Evolutionary conservation across 345 rosid genomes (phyloP).

Genomic region (Salix brachista): DNA sequence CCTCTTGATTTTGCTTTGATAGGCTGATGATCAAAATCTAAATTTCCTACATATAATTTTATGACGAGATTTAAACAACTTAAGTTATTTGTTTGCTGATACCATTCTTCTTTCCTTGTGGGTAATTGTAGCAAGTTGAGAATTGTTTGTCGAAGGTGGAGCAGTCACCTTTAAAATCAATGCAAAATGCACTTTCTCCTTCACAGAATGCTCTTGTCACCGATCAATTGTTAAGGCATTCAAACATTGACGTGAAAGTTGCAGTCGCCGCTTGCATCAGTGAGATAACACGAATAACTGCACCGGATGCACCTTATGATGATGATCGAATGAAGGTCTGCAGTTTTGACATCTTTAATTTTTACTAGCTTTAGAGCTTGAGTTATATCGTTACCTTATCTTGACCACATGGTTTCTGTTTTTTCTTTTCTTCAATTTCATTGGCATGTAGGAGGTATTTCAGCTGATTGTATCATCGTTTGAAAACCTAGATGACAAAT

Average conservation of each 20-base stretch:
- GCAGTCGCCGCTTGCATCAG: constrained; percentile 92
- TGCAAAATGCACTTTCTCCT: constrained; percentile 71
- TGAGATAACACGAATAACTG: constrained; percentile 96
- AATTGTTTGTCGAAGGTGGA: constrained; percentile 61
- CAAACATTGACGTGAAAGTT: constrained; percentile 77
- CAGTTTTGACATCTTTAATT: background rate
- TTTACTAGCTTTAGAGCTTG: background rate
- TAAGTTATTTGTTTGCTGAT: background rate
- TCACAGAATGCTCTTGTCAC: constrained; percentile 64
- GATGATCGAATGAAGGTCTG: constrained; percentile 89
- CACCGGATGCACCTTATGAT: constrained; percentile 94
- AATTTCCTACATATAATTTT: background rate
- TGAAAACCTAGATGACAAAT: constrained; percentile 60
- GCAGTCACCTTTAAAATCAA: constrained; percentile 68
- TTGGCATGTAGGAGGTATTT: constrained; percentile 69
- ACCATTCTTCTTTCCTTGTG: background rate
- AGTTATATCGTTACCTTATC: background rate
- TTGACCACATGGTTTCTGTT: background rate
- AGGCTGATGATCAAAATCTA: background rate
- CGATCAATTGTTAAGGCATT: constrained; percentile 58
- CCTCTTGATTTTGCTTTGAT: background rate
- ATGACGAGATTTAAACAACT: background rate
- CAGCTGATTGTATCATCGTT: constrained; percentile 87
- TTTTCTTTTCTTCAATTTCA: constrained; percentile 9
- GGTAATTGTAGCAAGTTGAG: constrained; percentile 61